Evolutionary conservation across 2,329 filamentous ascomycete genomes (phyloP).

Genomic region (Exophiala phaeomuriformis): DNA sequence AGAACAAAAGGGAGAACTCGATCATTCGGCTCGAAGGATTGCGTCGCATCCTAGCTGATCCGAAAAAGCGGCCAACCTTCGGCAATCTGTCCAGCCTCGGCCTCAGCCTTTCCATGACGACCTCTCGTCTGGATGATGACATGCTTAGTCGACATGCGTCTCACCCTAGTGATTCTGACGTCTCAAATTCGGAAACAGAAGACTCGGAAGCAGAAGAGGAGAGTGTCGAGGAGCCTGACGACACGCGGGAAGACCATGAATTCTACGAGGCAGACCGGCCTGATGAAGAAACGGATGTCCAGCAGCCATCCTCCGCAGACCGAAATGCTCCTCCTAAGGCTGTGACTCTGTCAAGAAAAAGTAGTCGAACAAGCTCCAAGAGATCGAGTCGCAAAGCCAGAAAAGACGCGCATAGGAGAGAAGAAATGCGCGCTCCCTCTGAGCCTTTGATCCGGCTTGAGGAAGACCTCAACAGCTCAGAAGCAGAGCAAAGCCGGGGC

Average conservation of each 20-base stretch:
- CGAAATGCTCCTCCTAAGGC: constrained; percentile 6
- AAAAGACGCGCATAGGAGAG: neutral
- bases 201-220: constrained; percentile 15
- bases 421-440: neutral
- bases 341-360: constrained; percentile 22
- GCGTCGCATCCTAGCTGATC: constrained; percentile 54
- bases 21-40: constrained; percentile 52
- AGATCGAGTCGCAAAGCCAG: constrained; percentile 11
- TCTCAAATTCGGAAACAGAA: constrained; percentile 31
- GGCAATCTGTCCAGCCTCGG: constrained; percentile 48
- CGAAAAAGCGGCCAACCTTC: constrained; percentile 46
- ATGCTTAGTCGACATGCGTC: constrained; percentile 47
- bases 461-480: constrained; percentile 1
- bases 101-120: constrained; percentile 66
- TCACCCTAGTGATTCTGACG: constrained; percentile 42
- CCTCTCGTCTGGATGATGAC: constrained; percentile 60
- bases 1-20: constrained; percentile 39
- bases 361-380: constrained; percentile 23
- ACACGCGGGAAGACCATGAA: constrained; percentile 6
- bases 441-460: constrained; percentile 13
- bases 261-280: constrained; percentile 28
- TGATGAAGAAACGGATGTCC: constrained; percentile 30
- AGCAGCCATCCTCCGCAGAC: constrained; percentile 25
- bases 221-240: constrained; percentile 8
- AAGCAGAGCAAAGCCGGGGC: constrained; percentile 1